Evolutionary conservation across 83 land plant genomes (phyloP).

Genomic region (Picea mariana): DNA sequence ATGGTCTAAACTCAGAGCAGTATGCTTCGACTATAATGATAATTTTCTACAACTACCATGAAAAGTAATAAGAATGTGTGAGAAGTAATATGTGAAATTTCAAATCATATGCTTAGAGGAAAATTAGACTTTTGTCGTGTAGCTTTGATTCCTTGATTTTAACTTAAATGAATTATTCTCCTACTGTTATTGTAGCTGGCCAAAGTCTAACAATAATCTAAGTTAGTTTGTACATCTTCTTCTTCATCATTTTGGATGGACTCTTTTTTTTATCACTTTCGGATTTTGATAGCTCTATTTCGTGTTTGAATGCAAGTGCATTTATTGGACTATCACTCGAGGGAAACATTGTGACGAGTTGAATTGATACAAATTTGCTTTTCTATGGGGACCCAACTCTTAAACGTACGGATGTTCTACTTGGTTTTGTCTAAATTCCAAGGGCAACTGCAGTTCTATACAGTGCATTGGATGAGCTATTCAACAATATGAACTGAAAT

Average conservation of each 20-base stretch:
- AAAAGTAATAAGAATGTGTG: background rate
- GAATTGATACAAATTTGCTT: slow-evolving; percentile 55
- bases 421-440: slow-evolving; percentile 67
- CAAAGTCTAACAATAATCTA: background rate
- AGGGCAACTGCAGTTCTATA: slow-evolving; percentile 74
- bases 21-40: background rate
- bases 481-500: slow-evolving; percentile 1
- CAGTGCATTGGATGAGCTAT: slow-evolving; percentile 55
- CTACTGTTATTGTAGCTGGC: background rate
- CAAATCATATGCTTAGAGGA: no score
- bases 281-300: background rate
- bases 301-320: slow-evolving; percentile 47
- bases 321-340: slow-evolving; percentile 83
- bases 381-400: slow-evolving; percentile 84
- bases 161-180: background rate
- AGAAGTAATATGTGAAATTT: no score
- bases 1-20: background rate
- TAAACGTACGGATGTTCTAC: slow-evolving; percentile 63
- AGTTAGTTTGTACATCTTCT: background rate
- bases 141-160: no score
- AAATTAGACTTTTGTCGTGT: no score
- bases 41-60: background rate
- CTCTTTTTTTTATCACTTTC: background rate
- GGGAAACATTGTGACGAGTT: slow-evolving; percentile 62
- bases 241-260: background rate